Conservation (phyloP, 2,329 filamentous ascomycete genomes). For the Diaporthe sp. region DNA sequence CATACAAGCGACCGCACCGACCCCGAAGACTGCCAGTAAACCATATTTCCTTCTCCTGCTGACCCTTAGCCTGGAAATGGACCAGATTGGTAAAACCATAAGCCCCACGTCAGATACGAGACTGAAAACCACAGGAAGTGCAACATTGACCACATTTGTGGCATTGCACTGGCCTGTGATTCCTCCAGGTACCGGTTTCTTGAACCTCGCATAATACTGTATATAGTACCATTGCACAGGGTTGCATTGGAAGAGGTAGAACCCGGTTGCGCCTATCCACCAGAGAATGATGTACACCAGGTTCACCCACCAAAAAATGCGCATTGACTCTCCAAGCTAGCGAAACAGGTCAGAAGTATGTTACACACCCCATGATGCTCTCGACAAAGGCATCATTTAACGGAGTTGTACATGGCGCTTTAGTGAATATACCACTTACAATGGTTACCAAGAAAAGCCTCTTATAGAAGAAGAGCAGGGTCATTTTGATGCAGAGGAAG, state of each 20-base stretch:
- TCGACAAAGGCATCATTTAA: background rate
- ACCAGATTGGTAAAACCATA: background rate
- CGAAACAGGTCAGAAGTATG: background rate
- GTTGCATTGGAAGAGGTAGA: conserved; percentile 13
- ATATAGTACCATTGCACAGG: conserved; percentile 18
- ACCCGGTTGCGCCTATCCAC: conserved; percentile 9
- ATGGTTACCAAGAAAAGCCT: background rate
- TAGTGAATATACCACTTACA: background rate
- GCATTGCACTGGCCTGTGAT: conserved; percentile 4
- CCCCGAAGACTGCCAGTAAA: background rate
- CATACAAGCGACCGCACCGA: background rate
- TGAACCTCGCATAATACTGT: background rate
- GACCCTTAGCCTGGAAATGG: background rate
- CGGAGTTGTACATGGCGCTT: too few relatives aligned
- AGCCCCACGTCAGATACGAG: conserved; percentile 7
- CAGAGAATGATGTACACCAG: conserved; percentile 7
- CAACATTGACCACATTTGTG: conserved; percentile 6
- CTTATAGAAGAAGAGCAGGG: conserved; percentile 4
- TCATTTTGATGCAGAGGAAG: conserved; percentile 20
- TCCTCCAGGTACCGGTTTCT: background rate
- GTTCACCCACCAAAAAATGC: conserved; percentile 12
- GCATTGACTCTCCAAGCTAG: background rate
- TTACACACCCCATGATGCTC: background rate
- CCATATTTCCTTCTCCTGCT: conserved; percentile 10
- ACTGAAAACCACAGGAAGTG: conserved; percentile 9